phyloP scores from a whole-genome alignment of 331 rosid genomes.

The Saraca asoca region DNA sequence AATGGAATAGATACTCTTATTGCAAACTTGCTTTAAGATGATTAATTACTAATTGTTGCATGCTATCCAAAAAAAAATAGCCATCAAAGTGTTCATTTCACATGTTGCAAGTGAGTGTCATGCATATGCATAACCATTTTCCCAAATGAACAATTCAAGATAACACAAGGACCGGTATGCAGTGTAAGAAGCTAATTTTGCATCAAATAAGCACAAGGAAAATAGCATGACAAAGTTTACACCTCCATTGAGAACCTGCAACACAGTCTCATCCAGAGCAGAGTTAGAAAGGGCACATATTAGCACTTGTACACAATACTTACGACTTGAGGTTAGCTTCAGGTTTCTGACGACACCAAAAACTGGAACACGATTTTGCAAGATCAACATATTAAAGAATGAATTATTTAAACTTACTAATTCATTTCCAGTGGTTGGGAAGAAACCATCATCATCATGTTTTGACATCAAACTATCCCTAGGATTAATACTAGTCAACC shows the following conservation, averaged over 20 bases:
- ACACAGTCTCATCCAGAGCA: slow-evolving; percentile 91
- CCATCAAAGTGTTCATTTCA: slow-evolving; percentile 6
- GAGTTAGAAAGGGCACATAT: slow-evolving; percentile 97
- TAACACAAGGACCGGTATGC: slow-evolving; percentile 10
- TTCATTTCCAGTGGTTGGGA: slow-evolving; percentile 85
- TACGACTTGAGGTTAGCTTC: slow-evolving; percentile 80
- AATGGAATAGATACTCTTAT: not conserved
- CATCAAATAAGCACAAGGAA: slow-evolving; percentile 16
- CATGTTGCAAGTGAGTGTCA: slow-evolving; percentile 10
- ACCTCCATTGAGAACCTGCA: slow-evolving; percentile 84
- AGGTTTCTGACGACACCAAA: slow-evolving; percentile 64
- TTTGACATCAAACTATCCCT: slow-evolving; percentile 76
- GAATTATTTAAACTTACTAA: slow-evolving; percentile 45
- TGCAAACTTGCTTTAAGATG: slow-evolving; percentile 22
- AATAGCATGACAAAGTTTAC: slow-evolving; percentile 33
- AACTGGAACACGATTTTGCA: slow-evolving; percentile 37
- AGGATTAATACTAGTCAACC: slow-evolving; percentile 69
- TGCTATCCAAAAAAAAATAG: slow-evolving; percentile 9
- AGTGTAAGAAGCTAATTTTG: slow-evolving; percentile 23
- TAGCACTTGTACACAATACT: slow-evolving; percentile 82
- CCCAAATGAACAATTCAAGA: slow-evolving; percentile 10
- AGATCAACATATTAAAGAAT: slow-evolving; percentile 17
- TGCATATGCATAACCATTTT: slow-evolving; percentile 22
- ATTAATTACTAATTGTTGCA: slow-evolving; percentile 11
- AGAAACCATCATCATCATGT: slow-evolving; percentile 84